These are phyloP conservation scores for Zygnema circumcarinatum DNA, from an alignment of 139 green algal species.

Conservation along the genomic window DNA sequence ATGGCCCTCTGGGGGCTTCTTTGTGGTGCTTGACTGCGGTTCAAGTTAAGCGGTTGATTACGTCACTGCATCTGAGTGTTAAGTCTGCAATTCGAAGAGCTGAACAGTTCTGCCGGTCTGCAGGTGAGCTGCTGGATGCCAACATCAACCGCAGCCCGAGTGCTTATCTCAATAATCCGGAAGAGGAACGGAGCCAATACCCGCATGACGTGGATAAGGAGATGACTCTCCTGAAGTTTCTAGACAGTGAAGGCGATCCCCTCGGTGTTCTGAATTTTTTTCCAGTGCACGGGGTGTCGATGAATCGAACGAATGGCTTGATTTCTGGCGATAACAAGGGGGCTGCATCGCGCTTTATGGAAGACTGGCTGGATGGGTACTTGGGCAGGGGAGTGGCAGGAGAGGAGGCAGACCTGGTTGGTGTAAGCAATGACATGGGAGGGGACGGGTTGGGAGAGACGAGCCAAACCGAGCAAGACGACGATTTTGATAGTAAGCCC, in stretches of 20 bases:
- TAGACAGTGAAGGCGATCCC: constrained; percentile 31
- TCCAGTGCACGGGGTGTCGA: constrained; percentile 83
- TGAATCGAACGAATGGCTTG: constrained; percentile 89
- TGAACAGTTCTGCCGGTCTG: no score
- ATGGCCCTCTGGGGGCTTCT: no score
- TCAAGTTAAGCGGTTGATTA: no score
- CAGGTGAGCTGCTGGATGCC: constrained; percentile 63
- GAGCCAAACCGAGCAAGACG: no score
- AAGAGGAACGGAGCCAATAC: constrained; percentile 71
- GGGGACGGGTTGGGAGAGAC: no score
- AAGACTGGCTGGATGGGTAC: constrained; percentile 63
- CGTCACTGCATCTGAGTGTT: no score
- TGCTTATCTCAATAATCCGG: constrained; percentile 79
- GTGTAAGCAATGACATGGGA: no score
- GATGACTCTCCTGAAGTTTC: constrained; percentile 74
- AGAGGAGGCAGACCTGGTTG: background rate
- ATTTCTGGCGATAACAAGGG: constrained; percentile 89
- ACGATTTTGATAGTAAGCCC: no score
- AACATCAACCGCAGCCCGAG: constrained; percentile 86
- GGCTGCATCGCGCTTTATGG: constrained; percentile 74
- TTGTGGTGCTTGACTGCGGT: no score
- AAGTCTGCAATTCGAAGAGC: no score
- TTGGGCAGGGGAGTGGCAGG: constrained; percentile 2
- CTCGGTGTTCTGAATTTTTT: constrained; percentile 75
- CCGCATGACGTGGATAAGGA: constrained; percentile 72